phyloP scores from a whole-genome alignment of 2,329 filamentous ascomycete genomes.

The Diplocarpon mali region DNA sequence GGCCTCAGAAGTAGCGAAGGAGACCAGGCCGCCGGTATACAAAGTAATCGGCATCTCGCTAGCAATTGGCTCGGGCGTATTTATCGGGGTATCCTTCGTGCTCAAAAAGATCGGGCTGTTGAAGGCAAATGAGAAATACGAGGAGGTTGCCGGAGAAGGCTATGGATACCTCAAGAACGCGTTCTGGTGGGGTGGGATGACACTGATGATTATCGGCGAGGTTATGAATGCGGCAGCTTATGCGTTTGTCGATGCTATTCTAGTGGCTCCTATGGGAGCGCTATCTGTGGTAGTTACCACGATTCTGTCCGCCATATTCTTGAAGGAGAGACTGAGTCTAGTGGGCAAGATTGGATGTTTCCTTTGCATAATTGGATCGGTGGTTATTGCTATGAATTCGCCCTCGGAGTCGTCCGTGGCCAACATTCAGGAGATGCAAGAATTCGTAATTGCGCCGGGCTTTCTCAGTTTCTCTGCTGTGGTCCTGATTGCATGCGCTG shows the following conservation, averaged over 20 bases:
- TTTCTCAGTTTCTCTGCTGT: constrained; percentile 80
- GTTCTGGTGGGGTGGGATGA: constrained; percentile 96
- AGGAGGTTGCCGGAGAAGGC: constrained; percentile 88
- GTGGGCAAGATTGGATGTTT: constrained; percentile 95
- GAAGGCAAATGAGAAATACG: constrained; percentile 90
- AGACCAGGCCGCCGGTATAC: constrained; percentile 38
- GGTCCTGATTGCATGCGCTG: constrained; percentile 59
- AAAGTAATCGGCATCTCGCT: constrained; percentile 81
- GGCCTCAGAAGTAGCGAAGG: constrained; percentile 16
- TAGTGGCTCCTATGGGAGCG: constrained; percentile 86
- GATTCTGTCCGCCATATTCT: constrained; percentile 81
- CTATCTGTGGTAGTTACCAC: constrained; percentile 88
- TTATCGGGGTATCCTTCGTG: constrained; percentile 92
- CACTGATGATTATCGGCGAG: constrained; percentile 90
- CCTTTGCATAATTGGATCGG: constrained; percentile 83
- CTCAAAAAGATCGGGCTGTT: constrained; percentile 89
- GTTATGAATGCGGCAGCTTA: constrained; percentile 97
- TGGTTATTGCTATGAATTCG: constrained; percentile 91
- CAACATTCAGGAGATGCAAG: constrained; percentile 86
- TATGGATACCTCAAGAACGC: constrained; percentile 94
- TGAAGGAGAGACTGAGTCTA: constrained; percentile 91
- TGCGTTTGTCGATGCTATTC: constrained; percentile 89
- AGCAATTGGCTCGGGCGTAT: constrained; percentile 76
- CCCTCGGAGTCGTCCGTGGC: constrained; percentile 74
- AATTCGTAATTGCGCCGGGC: constrained; percentile 73